Evolutionary conservation across 2,329 filamentous ascomycete genomes (phyloP).

Genomic region (Capronia epimyces): DNA sequence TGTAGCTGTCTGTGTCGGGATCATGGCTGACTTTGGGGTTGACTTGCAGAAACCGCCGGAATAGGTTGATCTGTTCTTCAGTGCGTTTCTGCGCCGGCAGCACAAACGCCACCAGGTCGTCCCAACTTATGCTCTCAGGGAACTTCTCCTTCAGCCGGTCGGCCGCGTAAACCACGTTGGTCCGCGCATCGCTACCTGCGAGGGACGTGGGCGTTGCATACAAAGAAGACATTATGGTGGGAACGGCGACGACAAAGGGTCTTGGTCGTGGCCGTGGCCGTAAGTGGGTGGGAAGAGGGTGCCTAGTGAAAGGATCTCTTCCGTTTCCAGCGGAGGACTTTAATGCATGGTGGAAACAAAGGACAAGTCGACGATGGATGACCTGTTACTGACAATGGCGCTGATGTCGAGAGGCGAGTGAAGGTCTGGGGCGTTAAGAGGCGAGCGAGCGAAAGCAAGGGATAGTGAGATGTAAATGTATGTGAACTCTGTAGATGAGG

Average conservation of each 20-base stretch:
- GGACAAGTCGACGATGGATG: background rate
- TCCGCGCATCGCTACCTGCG: conserved; percentile 74
- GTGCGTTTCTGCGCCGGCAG: conserved; percentile 18
- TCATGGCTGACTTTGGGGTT: conserved; percentile 58
- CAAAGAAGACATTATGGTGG: conserved; percentile 32
- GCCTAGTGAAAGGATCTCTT: conserved; percentile 21
- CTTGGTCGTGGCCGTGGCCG: background rate
- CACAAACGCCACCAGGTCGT: conserved; percentile 35
- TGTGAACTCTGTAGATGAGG: background rate
- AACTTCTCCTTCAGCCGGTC: conserved; percentile 75
- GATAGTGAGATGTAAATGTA: too few species aligned
- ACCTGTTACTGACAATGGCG: background rate
- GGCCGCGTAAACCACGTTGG: conserved; percentile 81
- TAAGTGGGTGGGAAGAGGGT: background rate
- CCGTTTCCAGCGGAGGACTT: conserved; percentile 13
- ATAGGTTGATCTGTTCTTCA: conserved; percentile 17
- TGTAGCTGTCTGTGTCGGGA: conserved; percentile 61
- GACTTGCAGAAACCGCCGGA: conserved; percentile 14
- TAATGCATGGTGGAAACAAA: conserved; percentile 4
- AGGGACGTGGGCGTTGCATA: conserved; percentile 69
- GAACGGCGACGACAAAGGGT: background rate
- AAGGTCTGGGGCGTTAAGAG: too few species aligned
- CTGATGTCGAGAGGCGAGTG: background rate
- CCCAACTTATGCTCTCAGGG: conserved; percentile 70
- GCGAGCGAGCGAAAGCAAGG: background rate